Base-by-base conservation (phyloP, 768 basidiomycete species). In the Collybiopsis confluens region DNA sequence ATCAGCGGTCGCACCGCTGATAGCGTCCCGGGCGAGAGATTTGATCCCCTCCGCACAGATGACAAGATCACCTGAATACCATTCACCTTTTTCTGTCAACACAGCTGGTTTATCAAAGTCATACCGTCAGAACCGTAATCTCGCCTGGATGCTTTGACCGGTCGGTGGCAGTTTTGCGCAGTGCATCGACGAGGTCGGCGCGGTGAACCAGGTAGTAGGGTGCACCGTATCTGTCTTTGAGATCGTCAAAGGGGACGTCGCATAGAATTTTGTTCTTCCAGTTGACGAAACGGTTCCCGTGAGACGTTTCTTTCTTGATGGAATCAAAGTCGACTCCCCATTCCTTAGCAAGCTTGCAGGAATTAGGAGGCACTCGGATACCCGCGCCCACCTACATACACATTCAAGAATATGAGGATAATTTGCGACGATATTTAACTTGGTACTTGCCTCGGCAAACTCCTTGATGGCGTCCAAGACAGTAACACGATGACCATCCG, bases 31-130 rank as follows among this genome's bases (percentile, higher is more conserved):
- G 6, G 66, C 62, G n/a, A 61, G 41, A 35, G 66, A 68, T 54
- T 72, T 72, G 50, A 74, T 63, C 4, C 73, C 73, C 36, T 74
- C 73, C 0, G 70, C 68, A 1, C 64, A 70, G 26, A 74, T 30
- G n/a, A 74, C 58, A 0, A 74, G 48, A 53, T 74, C 73, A 24
- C 65, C 58, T 15, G 69, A 27, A 60, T 65, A 68, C 11, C 53
- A 55, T 20, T 55, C 33, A 47, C 57, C 45, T 35, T 63, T 47
- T 49, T 55, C 20, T 23, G 56, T 27, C 50, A 35, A 38, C 53
- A 52, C 56, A 46, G 23, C 54, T 36, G 67, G 52, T 7, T 44
- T 53, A 2, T 62, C 59, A 35, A 54, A 43, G 7, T 64, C 64
- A 20, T 69, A 68, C 49, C 8, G 64, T 63, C 18, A 59, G 46